Conservation (phyloP, 805 yeast genomes). For the Candida verbasci region DNA sequence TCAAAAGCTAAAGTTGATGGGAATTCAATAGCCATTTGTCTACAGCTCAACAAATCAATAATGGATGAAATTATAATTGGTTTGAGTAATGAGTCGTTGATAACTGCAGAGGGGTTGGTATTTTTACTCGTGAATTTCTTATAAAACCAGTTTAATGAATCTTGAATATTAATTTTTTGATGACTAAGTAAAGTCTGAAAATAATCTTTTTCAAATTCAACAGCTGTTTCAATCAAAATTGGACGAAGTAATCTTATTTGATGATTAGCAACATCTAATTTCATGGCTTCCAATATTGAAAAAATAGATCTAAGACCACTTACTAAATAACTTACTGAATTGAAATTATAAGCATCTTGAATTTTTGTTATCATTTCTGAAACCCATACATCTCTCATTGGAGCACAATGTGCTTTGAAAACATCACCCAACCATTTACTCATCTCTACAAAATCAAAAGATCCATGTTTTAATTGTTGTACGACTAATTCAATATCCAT, state of each 20-base stretch:
- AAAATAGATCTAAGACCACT: slow-evolving; percentile 76
- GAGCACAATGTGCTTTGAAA: slow-evolving; percentile 89
- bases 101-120: neutral
- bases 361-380: slow-evolving; percentile 70
- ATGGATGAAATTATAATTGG: slow-evolving; percentile 48
- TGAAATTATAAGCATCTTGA: slow-evolving; percentile 43
- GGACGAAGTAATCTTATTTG: slow-evolving; percentile 86
- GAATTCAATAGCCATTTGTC: slow-evolving; percentile 75
- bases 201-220: slow-evolving; percentile 84
- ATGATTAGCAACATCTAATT: slow-evolving; percentile 91
- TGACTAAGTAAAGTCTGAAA: slow-evolving; percentile 51
- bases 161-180: slow-evolving; percentile 55
- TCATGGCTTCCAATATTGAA: slow-evolving; percentile 88
- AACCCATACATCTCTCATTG: slow-evolving; percentile 91
- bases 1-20: slow-evolving; percentile 84
- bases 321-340: slow-evolving; percentile 50
- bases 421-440: slow-evolving; percentile 72
- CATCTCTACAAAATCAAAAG: slow-evolving; percentile 68
- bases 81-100: slow-evolving; percentile 18
- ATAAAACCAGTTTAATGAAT: slow-evolving; percentile 65
- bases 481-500: slow-evolving; percentile 72
- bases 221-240: slow-evolving; percentile 77
- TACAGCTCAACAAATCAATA: slow-evolving; percentile 64
- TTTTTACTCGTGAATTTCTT: slow-evolving; percentile 24
- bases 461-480: slow-evolving; percentile 68